Percentiles rank a stretch among this genome's conserved stretches.
phyloP scores from a whole-genome alignment of 495 filamentous ascomycete species.

The Tuber borchii region DNA sequence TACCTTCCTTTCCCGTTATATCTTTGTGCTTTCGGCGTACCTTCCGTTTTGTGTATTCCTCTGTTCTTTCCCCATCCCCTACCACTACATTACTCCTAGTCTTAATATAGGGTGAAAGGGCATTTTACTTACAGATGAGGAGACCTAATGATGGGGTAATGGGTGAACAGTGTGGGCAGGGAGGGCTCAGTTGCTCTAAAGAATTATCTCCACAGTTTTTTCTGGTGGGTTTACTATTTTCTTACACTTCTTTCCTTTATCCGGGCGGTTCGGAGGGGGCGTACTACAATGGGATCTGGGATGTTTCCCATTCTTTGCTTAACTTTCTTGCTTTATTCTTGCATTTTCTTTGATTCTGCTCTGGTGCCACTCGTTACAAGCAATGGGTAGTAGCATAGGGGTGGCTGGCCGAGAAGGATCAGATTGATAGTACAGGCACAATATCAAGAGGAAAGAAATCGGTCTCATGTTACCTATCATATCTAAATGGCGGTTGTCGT shows the following conservation, averaged over 20 bases:
- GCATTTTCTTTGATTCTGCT: background rate
- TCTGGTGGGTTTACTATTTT: background rate
- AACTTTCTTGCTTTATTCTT: background rate
- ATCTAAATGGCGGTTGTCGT: background rate
- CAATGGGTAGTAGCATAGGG: background rate
- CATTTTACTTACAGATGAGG: constrained; percentile 10
- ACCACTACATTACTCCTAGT: constrained; percentile 6
- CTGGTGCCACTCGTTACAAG: background rate
- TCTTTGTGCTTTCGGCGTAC: constrained; percentile 22
- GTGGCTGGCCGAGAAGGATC: background rate
- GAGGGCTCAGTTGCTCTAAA: background rate
- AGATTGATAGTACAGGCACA: background rate
- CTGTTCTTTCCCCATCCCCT: background rate
- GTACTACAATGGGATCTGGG: background rate
- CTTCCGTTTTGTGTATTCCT: constrained; percentile 24
- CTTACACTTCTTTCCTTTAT: background rate
- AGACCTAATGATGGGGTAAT: background rate
- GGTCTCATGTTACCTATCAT: background rate
- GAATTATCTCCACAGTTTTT: background rate
- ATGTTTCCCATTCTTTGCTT: background rate
- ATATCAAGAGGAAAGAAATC: background rate
- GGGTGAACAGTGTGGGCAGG: background rate
- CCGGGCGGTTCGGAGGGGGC: background rate
- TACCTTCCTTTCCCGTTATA: constrained; percentile 4
- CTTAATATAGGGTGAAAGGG: constrained; percentile 20